Percentiles rank a stretch among this genome's conserved stretches.
Conservation (phyloP, 2,329 filamentous ascomycete species). For the Ophiognomonia clavigignenti-juglandacearum region DNA sequence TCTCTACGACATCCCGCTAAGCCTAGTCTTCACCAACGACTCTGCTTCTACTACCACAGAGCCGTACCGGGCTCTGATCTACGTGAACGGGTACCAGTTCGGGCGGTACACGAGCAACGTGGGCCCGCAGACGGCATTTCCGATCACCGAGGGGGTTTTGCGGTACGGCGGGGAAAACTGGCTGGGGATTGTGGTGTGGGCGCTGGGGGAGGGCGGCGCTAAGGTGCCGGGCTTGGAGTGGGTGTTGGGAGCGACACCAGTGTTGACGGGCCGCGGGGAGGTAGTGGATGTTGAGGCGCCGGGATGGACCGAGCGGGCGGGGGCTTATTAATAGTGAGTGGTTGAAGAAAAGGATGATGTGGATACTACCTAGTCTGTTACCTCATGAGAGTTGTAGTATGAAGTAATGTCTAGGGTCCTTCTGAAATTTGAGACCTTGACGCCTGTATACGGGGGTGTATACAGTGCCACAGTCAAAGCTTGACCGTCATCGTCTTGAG, state of each 20-base stretch:
- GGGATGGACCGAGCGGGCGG: conserved; percentile 35
- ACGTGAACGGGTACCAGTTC: conserved; percentile 68
- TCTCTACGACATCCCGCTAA: conserved; percentile 51
- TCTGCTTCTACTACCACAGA: conserved; percentile 18
- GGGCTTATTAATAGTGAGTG: conserved; percentile 44
- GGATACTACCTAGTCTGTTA: no score
- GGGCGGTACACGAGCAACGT: conserved; percentile 52
- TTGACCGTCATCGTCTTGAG: no score
- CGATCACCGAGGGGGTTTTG: conserved; percentile 63
- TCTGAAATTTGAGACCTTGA: no score
- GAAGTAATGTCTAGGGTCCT: no score
- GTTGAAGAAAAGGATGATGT: no score
- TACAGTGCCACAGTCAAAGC: no score
- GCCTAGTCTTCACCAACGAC: conserved; percentile 45
- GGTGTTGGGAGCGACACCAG: conserved; percentile 28
- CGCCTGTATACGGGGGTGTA: no score
- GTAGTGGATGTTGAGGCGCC: conserved; percentile 33
- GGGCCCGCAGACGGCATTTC: conserved; percentile 63
- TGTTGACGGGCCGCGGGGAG: conserved; percentile 7
- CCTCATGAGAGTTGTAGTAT: no score
- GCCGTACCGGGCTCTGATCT: conserved; percentile 55
- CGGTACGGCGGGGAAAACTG: conserved; percentile 64
- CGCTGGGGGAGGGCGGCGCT: conserved; percentile 48
- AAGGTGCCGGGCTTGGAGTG: conserved; percentile 42
- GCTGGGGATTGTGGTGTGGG: conserved; percentile 63